A percentile compares a stretch with the other conserved stretches of the same genome.
Conservation (phyloP, 495 filamentous ascomycete genomes). For the Xylaria grammica region DNA sequence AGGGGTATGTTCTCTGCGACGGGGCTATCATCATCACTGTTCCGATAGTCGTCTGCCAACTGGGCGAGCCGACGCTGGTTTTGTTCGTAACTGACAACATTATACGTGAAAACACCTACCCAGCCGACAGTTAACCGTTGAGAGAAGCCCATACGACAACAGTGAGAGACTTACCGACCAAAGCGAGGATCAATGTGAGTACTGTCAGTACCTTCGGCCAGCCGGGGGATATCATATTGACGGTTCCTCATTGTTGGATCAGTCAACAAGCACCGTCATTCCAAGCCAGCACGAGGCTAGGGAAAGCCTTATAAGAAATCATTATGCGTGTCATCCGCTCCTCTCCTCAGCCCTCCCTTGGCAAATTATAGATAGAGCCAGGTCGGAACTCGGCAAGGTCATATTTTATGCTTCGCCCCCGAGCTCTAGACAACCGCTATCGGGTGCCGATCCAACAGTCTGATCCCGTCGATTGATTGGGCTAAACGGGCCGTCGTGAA, state of each 20-base stretch:
- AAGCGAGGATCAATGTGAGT: neutral
- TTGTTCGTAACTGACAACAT: conserved; percentile 29
- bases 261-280: neutral
- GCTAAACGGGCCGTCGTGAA: neutral
- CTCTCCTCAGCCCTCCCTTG: too few relatives aligned
- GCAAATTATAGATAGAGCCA: neutral
- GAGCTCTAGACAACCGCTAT: neutral
- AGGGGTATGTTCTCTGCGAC: conserved; percentile 29
- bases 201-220: conserved; percentile 4
- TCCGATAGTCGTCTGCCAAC: conserved; percentile 1
- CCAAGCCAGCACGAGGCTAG: conserved; percentile 12
- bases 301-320: neutral
- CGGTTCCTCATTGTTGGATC: neutral
- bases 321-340: conserved; percentile 2
- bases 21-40: conserved; percentile 10
- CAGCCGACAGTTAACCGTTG: conserved; percentile 1
- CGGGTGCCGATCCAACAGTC: neutral
- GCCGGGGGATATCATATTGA: conserved; percentile 7
- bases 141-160: neutral
- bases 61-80: conserved; percentile 24
- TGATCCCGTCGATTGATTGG: neutral
- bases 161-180: conserved; percentile 20
- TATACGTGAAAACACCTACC: conserved; percentile 14
- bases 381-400: conserved; percentile 3
- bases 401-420: neutral